Evolutionary conservation across 139 green algal species (phyloP).

Genomic region (Chlorella sp.): DNA sequence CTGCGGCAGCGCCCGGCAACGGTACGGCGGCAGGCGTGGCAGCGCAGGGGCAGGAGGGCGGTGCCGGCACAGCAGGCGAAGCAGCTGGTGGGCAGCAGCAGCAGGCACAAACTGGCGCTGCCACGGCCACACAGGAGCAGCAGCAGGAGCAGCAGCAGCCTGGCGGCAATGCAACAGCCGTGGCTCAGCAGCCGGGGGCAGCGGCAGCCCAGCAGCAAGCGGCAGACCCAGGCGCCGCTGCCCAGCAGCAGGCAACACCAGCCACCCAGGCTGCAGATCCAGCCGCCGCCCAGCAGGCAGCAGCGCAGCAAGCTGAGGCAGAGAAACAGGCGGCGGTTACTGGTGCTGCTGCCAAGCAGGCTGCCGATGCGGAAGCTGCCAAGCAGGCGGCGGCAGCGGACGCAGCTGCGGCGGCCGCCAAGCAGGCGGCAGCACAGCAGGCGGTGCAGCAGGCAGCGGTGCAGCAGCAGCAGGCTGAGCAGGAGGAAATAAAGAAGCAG

Average conservation of each 20-base stretch:
- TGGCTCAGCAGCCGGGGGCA: neutral
- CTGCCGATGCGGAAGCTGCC: neutral
- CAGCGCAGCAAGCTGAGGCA: neutral
- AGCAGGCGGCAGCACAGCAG: neutral
- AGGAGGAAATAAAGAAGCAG: neutral
- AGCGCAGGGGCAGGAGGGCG: neutral
- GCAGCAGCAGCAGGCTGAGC: neutral
- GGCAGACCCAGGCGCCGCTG: neutral
- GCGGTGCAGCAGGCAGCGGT: neutral
- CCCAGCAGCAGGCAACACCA: neutral
- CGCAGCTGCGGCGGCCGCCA: neutral
- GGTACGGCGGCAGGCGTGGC: no score
- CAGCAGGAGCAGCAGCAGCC: conserved; percentile 10
- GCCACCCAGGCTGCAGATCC: neutral
- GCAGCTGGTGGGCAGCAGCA: neutral
- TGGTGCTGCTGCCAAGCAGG: neutral
- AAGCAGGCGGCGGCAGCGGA: neutral
- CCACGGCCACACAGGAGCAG: neutral
- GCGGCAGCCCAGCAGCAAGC: neutral
- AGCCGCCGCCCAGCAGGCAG: neutral
- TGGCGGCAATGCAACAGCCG: neutral
- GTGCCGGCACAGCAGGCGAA: neutral
- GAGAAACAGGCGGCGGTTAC: neutral
- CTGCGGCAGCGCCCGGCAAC: no score
- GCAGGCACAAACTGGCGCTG: neutral